phyloP scores from a whole-genome alignment of 257 asterid genomes.

The Nicotiana noctiflora region DNA sequence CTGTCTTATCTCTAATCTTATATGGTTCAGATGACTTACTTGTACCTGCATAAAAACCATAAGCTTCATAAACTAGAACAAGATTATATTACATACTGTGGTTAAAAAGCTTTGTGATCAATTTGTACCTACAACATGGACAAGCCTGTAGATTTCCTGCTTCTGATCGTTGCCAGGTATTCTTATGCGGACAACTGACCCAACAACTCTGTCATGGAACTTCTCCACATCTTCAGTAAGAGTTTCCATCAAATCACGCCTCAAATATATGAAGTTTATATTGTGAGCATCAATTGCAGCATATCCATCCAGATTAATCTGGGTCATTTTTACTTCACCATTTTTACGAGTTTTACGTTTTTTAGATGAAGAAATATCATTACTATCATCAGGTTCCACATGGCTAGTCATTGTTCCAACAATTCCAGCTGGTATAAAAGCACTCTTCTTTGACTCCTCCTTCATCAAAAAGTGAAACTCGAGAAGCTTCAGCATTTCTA shows the following conservation, averaged over 20 bases:
- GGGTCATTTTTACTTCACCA: slow-evolving; percentile 44
- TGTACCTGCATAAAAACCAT: slow-evolving; percentile 46
- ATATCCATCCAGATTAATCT: slow-evolving; percentile 49
- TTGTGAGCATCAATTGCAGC: slow-evolving; percentile 90
- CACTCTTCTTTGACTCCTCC: slow-evolving; percentile 41
- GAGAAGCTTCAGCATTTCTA: slow-evolving; percentile 81
- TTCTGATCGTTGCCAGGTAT: slow-evolving; percentile 63
- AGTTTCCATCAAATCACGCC: slow-evolving; percentile 67
- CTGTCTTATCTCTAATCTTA: slow-evolving; percentile 62
- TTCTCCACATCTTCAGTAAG: slow-evolving; percentile 53
- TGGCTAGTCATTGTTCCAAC: slow-evolving; percentile 33
- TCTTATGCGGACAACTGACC: slow-evolving; percentile 76
- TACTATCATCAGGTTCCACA: slow-evolving; percentile 31
- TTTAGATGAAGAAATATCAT: slow-evolving; percentile 22
- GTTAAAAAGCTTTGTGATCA: slow-evolving; percentile 3
- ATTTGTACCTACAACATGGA: slow-evolving; percentile 77
- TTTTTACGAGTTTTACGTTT: slow-evolving; percentile 50
- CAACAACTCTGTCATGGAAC: slow-evolving; percentile 57
- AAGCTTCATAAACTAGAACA: neutral
- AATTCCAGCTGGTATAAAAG: slow-evolving; percentile 52
- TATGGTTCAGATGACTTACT: slow-evolving; percentile 59
- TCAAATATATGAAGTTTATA: slow-evolving; percentile 68
- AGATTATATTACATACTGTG: neutral
- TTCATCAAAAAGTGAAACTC: slow-evolving; percentile 56
- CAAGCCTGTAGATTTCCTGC: slow-evolving; percentile 82